Evolutionary conservation across 1,284 basidiomycete genomes (phyloP).

Genomic region (Moesziomyces aphidis): DNA sequence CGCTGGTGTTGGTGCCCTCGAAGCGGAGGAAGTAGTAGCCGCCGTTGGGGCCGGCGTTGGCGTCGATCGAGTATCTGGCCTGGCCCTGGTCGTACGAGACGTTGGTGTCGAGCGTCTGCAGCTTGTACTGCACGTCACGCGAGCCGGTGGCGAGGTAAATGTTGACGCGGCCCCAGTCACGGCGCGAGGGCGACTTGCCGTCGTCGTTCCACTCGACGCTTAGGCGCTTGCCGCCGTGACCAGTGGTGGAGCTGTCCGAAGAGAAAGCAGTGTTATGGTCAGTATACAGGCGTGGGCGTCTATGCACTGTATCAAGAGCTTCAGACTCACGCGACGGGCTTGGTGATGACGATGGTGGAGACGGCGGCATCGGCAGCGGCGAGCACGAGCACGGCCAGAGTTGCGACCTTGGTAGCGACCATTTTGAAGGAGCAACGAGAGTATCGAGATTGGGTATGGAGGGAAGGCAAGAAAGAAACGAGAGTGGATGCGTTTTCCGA

Average conservation of each 20-base stretch:
- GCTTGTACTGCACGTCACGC: slow-evolving; percentile 58
- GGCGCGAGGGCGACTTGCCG: slow-evolving; percentile 42
- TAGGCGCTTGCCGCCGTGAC: slow-evolving; percentile 44
- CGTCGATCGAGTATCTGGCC: slow-evolving; percentile 41
- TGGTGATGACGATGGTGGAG: slow-evolving; percentile 53
- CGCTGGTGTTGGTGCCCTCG: slow-evolving; percentile 49
- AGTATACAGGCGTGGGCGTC: not conserved
- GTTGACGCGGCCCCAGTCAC: slow-evolving; percentile 58
- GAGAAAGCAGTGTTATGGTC: not conserved
- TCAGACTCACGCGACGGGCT: slow-evolving; percentile 52
- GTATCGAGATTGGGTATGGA: slow-evolving; percentile 2
- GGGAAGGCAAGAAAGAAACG: slow-evolving; percentile 2
- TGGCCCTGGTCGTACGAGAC: slow-evolving; percentile 24
- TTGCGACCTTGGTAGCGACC: slow-evolving; percentile 35
- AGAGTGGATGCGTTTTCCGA: slow-evolving; percentile 9
- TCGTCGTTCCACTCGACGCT: slow-evolving; percentile 58
- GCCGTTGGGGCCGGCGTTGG: slow-evolving; percentile 47
- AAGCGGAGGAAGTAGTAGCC: slow-evolving; percentile 64
- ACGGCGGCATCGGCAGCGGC: slow-evolving; percentile 41
- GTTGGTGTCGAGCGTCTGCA: slow-evolving; percentile 51
- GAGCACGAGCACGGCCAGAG: slow-evolving; percentile 43
- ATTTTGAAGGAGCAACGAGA: slow-evolving; percentile 17
- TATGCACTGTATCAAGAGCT: too few species aligned
- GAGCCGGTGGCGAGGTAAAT: slow-evolving; percentile 60
- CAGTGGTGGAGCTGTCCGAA: slow-evolving; percentile 44